Percentiles rank a stretch among this genome's conserved stretches.
Conservation (phyloP, 441 rosid species). For the Eruca vesicaria region DNA sequence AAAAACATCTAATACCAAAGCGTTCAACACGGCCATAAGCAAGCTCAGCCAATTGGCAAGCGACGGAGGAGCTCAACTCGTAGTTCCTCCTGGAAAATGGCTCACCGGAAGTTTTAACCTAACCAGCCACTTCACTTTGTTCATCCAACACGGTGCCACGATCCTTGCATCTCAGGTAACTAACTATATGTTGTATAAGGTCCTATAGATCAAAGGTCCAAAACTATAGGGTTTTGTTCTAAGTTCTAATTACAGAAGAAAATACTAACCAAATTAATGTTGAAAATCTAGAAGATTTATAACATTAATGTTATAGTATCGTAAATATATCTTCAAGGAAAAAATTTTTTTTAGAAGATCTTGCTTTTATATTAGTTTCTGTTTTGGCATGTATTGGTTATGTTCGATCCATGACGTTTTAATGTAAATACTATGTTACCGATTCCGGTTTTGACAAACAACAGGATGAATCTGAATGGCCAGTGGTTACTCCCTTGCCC, state of each 20-base stretch:
- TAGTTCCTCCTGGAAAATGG: slow-evolving; percentile 81
- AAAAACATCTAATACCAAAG: slow-evolving; percentile 60
- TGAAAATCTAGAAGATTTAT: background rate
- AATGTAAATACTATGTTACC: background rate
- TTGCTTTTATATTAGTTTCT: background rate
- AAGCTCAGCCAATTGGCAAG: slow-evolving; percentile 44
- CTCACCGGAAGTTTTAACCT: slow-evolving; percentile 83
- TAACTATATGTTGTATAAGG: background rate
- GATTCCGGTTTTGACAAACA: background rate
- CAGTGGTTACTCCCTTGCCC: slow-evolving; percentile 51
- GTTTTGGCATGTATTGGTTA: background rate
- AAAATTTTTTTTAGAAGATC: background rate
- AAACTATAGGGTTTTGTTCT: too few species aligned
- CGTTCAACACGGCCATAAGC: slow-evolving; percentile 48
- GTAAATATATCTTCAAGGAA: background rate
- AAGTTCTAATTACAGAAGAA: too few species aligned
- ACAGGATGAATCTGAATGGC: slow-evolving; percentile 77
- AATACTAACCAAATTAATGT: background rate
- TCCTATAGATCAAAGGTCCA: too few species aligned
- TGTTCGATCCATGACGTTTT: background rate
- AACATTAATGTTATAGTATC: background rate
- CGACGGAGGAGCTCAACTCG: slow-evolving; percentile 70
- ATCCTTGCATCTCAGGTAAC: slow-evolving; percentile 69
- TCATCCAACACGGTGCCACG: slow-evolving; percentile 61
- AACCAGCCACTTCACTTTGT: slow-evolving; percentile 81